Percentiles rank a stretch among this genome's conserved stretches.
These are phyloP conservation scores for Scutellaria barbata DNA, from an alignment of 257 asterid species.

Conservation along the genomic window DNA sequence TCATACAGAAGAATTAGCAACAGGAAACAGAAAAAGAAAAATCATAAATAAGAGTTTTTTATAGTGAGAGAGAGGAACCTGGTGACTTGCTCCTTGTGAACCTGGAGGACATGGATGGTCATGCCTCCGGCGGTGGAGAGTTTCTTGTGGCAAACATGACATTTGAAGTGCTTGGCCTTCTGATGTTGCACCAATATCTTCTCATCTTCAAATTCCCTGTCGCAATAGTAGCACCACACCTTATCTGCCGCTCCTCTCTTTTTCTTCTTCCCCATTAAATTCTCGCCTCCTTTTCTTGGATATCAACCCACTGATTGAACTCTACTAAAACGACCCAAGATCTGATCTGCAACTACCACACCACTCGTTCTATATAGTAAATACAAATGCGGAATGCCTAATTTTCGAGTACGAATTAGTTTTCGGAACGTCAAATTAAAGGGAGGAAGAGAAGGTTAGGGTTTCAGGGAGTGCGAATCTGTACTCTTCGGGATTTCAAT, in stretches of 20 bases:
- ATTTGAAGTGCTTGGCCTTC: constrained; percentile 96
- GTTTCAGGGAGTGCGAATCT: constrained; percentile 31
- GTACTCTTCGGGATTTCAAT: not conserved
- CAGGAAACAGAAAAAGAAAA: not conserved
- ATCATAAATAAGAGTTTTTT: not conserved
- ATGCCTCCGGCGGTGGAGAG: constrained; percentile 97
- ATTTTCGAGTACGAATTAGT: no score
- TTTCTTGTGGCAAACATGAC: constrained; percentile 96
- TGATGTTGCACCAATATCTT: constrained; percentile 97
- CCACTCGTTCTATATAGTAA: no score
- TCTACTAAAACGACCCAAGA: no score
- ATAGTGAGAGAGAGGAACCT: constrained; percentile 39
- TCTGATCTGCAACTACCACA: no score
- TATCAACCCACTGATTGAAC: no score
- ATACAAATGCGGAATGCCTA: not conserved
- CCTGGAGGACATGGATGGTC: constrained; percentile 96
- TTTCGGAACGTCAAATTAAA: no score
- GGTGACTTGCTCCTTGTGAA: constrained; percentile 88
- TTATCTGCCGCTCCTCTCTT: constrained; percentile 76
- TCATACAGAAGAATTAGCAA: not conserved
- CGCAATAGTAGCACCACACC: constrained; percentile 97
- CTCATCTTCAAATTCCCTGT: constrained; percentile 96
- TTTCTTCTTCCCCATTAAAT: constrained; percentile 90
- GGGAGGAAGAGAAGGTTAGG: constrained; percentile 33
- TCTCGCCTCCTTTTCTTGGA: no score